phyloP scores from a whole-genome alignment of 192 early-diverging fungal species.

The Podila verticillata region DNA sequence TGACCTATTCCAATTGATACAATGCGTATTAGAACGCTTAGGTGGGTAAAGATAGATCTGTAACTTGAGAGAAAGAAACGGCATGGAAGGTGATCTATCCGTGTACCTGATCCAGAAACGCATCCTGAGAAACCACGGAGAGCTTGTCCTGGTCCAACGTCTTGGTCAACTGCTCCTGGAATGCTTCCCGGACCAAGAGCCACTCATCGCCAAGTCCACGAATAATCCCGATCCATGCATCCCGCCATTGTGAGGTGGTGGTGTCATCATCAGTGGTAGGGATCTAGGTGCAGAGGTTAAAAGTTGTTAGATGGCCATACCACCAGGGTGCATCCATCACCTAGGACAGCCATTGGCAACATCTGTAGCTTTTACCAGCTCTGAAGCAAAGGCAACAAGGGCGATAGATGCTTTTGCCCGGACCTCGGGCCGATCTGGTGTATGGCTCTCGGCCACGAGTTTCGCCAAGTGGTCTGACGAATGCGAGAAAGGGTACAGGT shows the following conservation, averaged over 20 bases:
- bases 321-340: too few relatives aligned
- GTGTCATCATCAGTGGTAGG: not conserved
- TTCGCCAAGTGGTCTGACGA: constrained; percentile 10
- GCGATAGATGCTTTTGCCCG: constrained; percentile 34
- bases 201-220: constrained; percentile 21
- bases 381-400: constrained; percentile 18
- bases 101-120: constrained; percentile 17
- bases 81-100: too few relatives aligned
- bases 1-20: not conserved
- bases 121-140: not conserved
- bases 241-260: not conserved
- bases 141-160: not conserved
- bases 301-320: too few relatives aligned
- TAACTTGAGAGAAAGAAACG: too few relatives aligned
- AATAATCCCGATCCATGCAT: constrained; percentile 17
- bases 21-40: too few relatives aligned
- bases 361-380: not conserved
- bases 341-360: too few relatives aligned
- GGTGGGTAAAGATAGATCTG: too few relatives aligned
- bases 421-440: constrained; percentile 28
- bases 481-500: not conserved
- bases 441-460: constrained; percentile 18
- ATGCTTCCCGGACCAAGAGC: constrained; percentile 34
- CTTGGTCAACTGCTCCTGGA: constrained; percentile 19
- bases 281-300: not conserved